phyloP scores from a whole-genome alignment of 1,284 basidiomycete species.

The Tilletiaria anomala region DNA sequence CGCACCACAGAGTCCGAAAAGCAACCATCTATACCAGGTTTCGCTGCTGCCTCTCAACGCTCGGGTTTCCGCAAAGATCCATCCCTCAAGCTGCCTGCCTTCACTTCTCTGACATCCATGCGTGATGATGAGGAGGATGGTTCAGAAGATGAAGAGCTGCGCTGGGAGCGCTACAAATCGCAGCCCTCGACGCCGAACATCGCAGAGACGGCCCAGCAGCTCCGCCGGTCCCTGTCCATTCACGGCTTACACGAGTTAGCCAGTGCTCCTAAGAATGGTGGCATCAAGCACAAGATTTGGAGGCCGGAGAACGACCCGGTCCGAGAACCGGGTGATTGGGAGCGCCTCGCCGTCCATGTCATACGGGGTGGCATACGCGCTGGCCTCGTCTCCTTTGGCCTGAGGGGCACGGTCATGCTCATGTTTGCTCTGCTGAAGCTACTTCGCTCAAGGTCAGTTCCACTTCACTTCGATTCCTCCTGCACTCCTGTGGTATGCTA shows the following conservation, averaged over 20 bases:
- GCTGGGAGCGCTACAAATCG: constrained; percentile 5
- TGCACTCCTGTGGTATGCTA: too few species aligned
- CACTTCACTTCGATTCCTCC: too few species aligned
- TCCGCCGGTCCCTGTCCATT: constrained; percentile 41
- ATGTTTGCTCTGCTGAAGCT: constrained; percentile 29
- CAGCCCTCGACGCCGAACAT: constrained; percentile 31
- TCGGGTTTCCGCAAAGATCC: too few species aligned
- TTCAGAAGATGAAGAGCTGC: constrained; percentile 12
- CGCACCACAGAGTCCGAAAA: too few species aligned
- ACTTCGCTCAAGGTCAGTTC: constrained; percentile 12
- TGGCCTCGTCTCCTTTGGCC: constrained; percentile 27
- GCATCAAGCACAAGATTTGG: constrained; percentile 33
- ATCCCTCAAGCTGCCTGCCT: too few species aligned
- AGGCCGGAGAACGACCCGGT: constrained; percentile 32
- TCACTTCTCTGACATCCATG: too few species aligned
- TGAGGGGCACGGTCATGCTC: constrained; percentile 23
- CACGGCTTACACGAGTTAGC: constrained; percentile 28
- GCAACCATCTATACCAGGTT: too few species aligned
- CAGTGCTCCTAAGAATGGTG: constrained; percentile 6
- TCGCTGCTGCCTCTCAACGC: too few species aligned
- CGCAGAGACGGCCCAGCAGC: constrained; percentile 54
- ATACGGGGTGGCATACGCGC: constrained; percentile 26
- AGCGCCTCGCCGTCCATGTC: constrained; percentile 31
- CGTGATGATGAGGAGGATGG: too few species aligned
- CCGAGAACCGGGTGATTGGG: constrained; percentile 31